Evolutionary conservation across 1,139 yeast species (phyloP).

Genomic region (Zhuliangozyma parablackwelliae): DNA sequence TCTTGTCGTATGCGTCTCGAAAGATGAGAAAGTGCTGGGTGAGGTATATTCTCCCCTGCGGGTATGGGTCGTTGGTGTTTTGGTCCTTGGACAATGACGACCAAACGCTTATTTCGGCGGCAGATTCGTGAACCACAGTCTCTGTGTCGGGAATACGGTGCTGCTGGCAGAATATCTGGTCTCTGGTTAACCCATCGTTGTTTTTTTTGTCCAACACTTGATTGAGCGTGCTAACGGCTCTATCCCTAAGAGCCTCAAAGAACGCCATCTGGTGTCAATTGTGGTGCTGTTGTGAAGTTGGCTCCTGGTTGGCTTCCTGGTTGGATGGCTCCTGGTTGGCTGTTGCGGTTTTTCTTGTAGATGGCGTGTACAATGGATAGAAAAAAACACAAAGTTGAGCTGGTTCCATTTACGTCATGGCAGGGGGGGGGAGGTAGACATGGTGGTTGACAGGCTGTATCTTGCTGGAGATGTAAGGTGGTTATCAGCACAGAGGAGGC

Average conservation of each 20-base stretch:
- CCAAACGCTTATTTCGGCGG: constrained; percentile 62
- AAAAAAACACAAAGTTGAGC: too few species aligned
- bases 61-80: constrained; percentile 15
- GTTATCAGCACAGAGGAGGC: too few species aligned
- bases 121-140: constrained; percentile 57
- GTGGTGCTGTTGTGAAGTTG: too few species aligned
- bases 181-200: constrained; percentile 44
- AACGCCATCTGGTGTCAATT: constrained; percentile 38
- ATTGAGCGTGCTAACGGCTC: constrained; percentile 41
- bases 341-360: too few species aligned
- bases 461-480: too few species aligned
- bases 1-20: constrained; percentile 62
- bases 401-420: too few species aligned
- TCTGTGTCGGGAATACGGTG: constrained; percentile 73
- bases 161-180: constrained; percentile 64
- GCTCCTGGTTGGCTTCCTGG: too few species aligned
- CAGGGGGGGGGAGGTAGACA: too few species aligned
- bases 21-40: constrained; percentile 77
- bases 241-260: constrained; percentile 43
- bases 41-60: constrained; percentile 60
- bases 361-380: too few species aligned
- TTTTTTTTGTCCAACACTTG: constrained; percentile 38
- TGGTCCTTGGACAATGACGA: constrained; percentile 18
- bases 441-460: too few species aligned
- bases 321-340: too few species aligned